These are phyloP conservation scores for Lactarius vividus DNA, from an alignment of 768 basidiomycete genomes.

Conservation along the genomic window DNA sequence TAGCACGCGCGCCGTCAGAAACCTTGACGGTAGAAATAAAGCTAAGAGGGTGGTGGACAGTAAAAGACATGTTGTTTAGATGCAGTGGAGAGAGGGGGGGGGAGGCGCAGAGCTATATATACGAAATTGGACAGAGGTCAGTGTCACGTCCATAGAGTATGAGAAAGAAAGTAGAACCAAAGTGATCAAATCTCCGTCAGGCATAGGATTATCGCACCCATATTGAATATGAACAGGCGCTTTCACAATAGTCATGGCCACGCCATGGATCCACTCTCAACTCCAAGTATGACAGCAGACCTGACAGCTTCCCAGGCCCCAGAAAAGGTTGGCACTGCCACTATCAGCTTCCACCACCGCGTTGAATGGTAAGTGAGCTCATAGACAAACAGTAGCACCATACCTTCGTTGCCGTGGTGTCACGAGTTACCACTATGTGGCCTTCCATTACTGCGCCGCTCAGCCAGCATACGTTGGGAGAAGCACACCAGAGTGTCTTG, in stretches of 20 bases:
- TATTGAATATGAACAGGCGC: neutral
- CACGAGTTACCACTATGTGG: neutral
- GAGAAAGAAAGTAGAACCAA: neutral
- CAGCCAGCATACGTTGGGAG: neutral
- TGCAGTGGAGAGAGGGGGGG: neutral
- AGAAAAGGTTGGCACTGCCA: neutral
- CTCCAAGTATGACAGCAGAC: neutral
- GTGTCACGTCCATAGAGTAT: neutral
- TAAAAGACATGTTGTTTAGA: constrained; percentile 36
- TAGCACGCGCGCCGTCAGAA: constrained; percentile 42
- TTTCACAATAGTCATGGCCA: neutral
- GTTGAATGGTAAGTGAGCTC: neutral
- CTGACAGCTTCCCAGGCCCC: neutral
- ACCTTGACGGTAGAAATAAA: constrained; percentile 44
- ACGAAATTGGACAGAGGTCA: neutral
- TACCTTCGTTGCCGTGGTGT: neutral
- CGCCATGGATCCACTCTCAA: neutral
- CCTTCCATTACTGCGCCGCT: neutral
- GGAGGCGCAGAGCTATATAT: constrained; percentile 18
- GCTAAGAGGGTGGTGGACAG: constrained; percentile 40
- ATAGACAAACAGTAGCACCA: neutral
- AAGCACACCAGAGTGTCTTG: neutral
- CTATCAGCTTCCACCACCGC: neutral
- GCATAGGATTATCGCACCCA: neutral
- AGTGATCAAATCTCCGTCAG: neutral